These are phyloP conservation scores for Lasiodiplodia sp. DNA, from an alignment of 2,329 filamentous ascomycete genomes.

Conservation along the genomic window DNA sequence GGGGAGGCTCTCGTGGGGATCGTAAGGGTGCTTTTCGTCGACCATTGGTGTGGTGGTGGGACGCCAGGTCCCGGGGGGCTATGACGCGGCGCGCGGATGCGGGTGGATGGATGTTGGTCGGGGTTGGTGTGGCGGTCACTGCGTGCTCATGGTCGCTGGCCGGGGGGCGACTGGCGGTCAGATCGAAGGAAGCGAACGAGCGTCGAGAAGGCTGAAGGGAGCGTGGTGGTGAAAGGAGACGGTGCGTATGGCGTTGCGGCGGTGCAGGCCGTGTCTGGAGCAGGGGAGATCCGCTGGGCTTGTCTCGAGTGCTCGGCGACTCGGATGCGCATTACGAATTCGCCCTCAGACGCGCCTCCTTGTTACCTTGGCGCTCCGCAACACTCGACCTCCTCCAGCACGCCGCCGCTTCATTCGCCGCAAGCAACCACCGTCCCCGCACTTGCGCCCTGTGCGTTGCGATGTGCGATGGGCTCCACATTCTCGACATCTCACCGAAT, in stretches of 20 bases:
- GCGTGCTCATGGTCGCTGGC: constrained; percentile 28
- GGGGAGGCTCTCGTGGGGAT: constrained; percentile 63
- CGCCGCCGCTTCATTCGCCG: constrained; percentile 18
- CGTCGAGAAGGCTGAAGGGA: constrained; percentile 6
- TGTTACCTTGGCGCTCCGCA: constrained; percentile 13
- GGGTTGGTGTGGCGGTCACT: constrained; percentile 18
- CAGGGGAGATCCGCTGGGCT: constrained; percentile 23
- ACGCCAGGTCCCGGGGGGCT: constrained; percentile 33
- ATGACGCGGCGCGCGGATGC: constrained; percentile 25
- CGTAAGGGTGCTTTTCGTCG: constrained; percentile 50
- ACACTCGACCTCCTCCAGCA: background rate
- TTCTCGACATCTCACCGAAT: constrained; percentile 5
- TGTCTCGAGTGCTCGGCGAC: constrained; percentile 24
- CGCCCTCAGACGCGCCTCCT: constrained; percentile 25
- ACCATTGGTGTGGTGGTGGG: constrained; percentile 40
- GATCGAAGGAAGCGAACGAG: constrained; percentile 16
- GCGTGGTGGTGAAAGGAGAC: constrained; percentile 22
- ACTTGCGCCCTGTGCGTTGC: background rate
- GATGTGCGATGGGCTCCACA: constrained; percentile 13
- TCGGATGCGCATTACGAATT: constrained; percentile 28
- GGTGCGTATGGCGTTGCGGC: constrained; percentile 22
- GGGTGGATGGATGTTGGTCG: constrained; percentile 6
- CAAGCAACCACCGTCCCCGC: background rate
- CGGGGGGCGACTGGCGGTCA: constrained; percentile 3
- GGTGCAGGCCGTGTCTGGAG: constrained; percentile 23